Evolutionary conservation across 225 moss, liverwort and hornwort genomes (phyloP), one percentile per base, ranked within the genome.

Genomic region (Thuidium tamariscinum): DNA sequence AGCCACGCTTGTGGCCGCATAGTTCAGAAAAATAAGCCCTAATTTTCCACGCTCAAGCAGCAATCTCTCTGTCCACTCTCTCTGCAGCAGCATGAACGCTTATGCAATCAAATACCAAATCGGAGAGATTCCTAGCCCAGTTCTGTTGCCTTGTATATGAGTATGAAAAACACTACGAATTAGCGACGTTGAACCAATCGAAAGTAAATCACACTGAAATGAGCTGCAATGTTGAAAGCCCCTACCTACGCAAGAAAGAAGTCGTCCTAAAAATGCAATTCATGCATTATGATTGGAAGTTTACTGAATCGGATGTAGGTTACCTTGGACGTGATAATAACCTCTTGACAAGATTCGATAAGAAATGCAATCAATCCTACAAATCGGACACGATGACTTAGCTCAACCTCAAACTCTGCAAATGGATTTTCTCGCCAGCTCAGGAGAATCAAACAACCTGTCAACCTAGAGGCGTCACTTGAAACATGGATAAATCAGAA

Each of bases 21-120:
- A 95, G 80, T 85, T 91, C 64, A 89, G 88, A 70, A 96, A 94
- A 23, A 91, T 85, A 81, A 90, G 69, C 57, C 83, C 88, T 75
- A 86, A 84, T 46, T 83, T 84, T 49, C 93, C 91, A 48, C 82
- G 75, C 51, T 90, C 89, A 49, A 95, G 86, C 57, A 95, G 85
- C 57, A 88, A 64, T 67, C 82, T 41, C 64, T 92, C 90, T 85
- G 94, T 94, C 89, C 90, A 89, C 32, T 92, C 74, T 86, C 90
- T 95, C 94, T 95, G 93, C 85, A 46, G 73, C 34, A 71, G 56
- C 56, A 42, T 39, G 69, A 69, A 69, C 56, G 41, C 90, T 65
- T 81, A 69, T 54, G 69, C 63, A 74, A 77, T 77, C 70, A 86
- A 78, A 69, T 72, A 83, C 51, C 32, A 84, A 74, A 74, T 63